Evolutionary conservation across 371 early-diverging fungal species (phyloP).

Genomic region (Circinella umbellata): DNA sequence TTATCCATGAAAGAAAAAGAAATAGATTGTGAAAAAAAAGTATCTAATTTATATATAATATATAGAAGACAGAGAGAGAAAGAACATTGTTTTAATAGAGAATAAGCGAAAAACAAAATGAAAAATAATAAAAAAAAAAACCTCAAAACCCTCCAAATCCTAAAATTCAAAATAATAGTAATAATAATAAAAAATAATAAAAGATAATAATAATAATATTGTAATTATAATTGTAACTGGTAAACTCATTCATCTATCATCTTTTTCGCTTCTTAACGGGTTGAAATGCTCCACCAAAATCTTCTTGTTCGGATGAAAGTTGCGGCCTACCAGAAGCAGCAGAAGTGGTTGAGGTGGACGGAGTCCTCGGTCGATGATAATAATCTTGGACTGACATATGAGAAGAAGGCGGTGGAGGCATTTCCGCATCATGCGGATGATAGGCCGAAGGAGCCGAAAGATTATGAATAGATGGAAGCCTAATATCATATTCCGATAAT

Average conservation of each 20-base stretch:
- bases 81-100: too few species aligned
- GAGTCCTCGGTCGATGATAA: conserved; percentile 5
- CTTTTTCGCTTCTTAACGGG: conserved; percentile 36
- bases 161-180: too few species aligned
- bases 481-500: conserved; percentile 23
- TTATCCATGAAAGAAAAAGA: too few species aligned
- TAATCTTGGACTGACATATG: conserved; percentile 16
- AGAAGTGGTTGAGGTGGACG: conserved; percentile 10
- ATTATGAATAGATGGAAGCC: conserved; percentile 46
- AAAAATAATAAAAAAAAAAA: too few species aligned
- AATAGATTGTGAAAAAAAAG: too few species aligned
- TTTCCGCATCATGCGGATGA: conserved; percentile 19
- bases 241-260: conserved; percentile 9
- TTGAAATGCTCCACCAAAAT: conserved; percentile 24
- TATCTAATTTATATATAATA: too few species aligned
- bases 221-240: neutral
- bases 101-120: too few species aligned
- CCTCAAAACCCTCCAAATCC: too few species aligned
- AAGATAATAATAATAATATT: neutral
- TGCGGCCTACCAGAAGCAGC: conserved; percentile 16
- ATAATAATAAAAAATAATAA: neutral
- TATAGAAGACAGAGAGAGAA: too few species aligned
- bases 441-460: conserved; percentile 29
- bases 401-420: conserved; percentile 14
- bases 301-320: neutral